Evolutionary conservation across 495 filamentous ascomycete species (phyloP).

Genomic region (Astrothelium macrocarpum): DNA sequence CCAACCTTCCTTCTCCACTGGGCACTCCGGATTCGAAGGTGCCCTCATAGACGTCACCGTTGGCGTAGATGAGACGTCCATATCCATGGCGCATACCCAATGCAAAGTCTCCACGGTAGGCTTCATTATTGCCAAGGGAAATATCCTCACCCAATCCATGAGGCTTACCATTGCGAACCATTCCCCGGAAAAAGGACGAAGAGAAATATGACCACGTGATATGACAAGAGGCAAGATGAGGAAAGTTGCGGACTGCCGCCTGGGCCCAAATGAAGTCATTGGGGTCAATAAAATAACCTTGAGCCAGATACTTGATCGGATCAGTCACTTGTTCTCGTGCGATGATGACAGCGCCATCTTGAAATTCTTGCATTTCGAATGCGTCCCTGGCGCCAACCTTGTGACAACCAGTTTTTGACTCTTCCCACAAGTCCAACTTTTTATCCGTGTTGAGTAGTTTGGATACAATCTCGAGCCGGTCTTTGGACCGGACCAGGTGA

Average conservation of each 20-base stretch:
- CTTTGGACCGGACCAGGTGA: background rate
- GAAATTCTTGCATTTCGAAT: slow-evolving; percentile 15
- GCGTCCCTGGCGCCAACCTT: background rate
- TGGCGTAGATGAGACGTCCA: slow-evolving; percentile 51
- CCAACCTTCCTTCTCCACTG: slow-evolving; percentile 50
- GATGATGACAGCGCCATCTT: slow-evolving; percentile 22
- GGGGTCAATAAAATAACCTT: background rate
- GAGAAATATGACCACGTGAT: slow-evolving; percentile 28
- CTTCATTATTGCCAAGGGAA: slow-evolving; percentile 41
- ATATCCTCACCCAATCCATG: slow-evolving; percentile 42
- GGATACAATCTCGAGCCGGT: background rate
- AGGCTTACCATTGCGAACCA: slow-evolving; percentile 18
- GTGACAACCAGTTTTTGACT: too few relatives aligned
- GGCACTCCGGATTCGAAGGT: slow-evolving; percentile 47
- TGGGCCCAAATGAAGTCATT: background rate
- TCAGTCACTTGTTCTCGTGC: slow-evolving; percentile 1
- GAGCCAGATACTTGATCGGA: background rate
- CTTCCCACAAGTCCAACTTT: too few relatives aligned
- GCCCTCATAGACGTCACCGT: slow-evolving; percentile 54
- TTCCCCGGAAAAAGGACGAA: slow-evolving; percentile 28
- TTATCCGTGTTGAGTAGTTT: too few relatives aligned
- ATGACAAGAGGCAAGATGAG: slow-evolving; percentile 15
- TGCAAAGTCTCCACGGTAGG: slow-evolving; percentile 46
- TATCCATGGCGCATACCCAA: slow-evolving; percentile 42
- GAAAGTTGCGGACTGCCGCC: slow-evolving; percentile 20